Evolutionary conservation across 345 rosid species (phyloP).

Genomic region (Citrus mangshanensis): DNA sequence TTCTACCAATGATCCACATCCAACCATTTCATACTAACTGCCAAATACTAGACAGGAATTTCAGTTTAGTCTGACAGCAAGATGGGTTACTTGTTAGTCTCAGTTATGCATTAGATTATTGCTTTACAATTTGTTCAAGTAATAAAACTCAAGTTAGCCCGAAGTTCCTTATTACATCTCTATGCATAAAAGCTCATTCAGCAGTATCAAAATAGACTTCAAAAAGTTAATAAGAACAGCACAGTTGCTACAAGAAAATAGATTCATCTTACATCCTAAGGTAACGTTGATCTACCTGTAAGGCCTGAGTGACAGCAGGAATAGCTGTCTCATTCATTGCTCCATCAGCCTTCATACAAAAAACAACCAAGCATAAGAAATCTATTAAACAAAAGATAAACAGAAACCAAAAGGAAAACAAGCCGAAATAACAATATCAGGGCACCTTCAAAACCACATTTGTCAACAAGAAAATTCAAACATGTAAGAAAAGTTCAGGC

Average conservation of each 20-base stretch:
- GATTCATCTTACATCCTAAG: background rate
- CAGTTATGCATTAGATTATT: background rate
- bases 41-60: background rate
- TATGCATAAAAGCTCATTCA: background rate
- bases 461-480: background rate
- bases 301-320: slow-evolving; percentile 55
- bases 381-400: background rate
- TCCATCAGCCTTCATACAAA: slow-evolving; percentile 66
- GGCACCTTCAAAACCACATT: background rate
- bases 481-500: background rate
- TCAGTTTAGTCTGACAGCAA: background rate
- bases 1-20: background rate
- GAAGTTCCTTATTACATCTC: background rate
- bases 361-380: slow-evolving; percentile 6
- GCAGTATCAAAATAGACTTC: background rate
- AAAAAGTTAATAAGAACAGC: background rate
- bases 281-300: slow-evolving; percentile 42
- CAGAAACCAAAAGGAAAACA: background rate
- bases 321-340: slow-evolving; percentile 60
- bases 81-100: background rate
- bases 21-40: background rate
- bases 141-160: background rate
- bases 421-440: background rate
- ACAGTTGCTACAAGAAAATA: background rate
- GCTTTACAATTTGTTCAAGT: background rate